These are phyloP conservation scores for Sorghum bicolor DNA, from an alignment of 176 grass and related monocot species.

Conservation along the genomic window Sorghum_bicolor_NCBIv3 NC_012873.2:3226001-3226500, in stretches of 20 bases:
- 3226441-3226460: conserved; percentile 66
- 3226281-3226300: conserved; percentile 52
- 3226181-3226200: conserved; percentile 12
- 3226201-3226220: neutral
- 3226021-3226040: conserved; percentile 81
- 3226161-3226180: conserved; percentile 47
- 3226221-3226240: conserved; percentile 64
- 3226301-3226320: conserved; percentile 51
- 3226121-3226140: conserved; percentile 65
- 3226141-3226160: conserved; percentile 24
- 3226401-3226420: neutral
- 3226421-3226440: neutral
- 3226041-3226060: conserved; percentile 82
- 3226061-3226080: conserved; percentile 92
- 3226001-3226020: conserved; percentile 93
- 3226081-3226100: conserved; percentile 84
- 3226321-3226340: conserved; percentile 8
- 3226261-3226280: conserved; percentile 32
- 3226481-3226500: conserved; percentile 78
- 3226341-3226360: neutral
- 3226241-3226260: conserved; percentile 45
- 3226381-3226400: neutral
- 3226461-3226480: conserved; percentile 69
- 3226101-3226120: conserved; percentile 94
- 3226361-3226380: conserved; percentile 24